Percentiles rank a stretch among this genome's conserved stretches.
Conservation (phyloP, 495 filamentous ascomycete genomes). For the Paragyromitra xinjiangensis region DNA sequence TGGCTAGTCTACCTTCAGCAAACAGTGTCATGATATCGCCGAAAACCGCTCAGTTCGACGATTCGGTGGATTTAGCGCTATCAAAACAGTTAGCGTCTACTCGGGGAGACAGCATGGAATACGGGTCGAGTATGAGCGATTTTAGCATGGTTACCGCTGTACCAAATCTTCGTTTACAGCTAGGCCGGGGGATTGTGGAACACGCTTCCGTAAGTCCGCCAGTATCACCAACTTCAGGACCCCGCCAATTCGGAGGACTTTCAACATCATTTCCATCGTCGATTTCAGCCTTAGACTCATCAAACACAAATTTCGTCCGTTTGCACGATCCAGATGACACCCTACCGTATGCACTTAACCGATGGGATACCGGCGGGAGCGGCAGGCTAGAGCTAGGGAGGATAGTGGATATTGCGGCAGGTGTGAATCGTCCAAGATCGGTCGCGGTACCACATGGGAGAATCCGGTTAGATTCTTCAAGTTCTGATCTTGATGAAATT, state of each 20-base stretch:
- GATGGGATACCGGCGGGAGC: slow-evolving; percentile 41
- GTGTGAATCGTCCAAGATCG: slow-evolving; percentile 14
- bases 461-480: not conserved
- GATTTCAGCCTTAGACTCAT: not conserved
- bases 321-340: slow-evolving; percentile 28
- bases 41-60: slow-evolving; percentile 21
- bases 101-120: not conserved
- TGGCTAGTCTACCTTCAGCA: slow-evolving; percentile 40
- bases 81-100: slow-evolving; percentile 24
- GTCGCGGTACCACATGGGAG: slow-evolving; percentile 4
- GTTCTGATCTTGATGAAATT: slow-evolving; percentile 9
- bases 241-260: not conserved
- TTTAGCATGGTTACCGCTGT: slow-evolving; percentile 37
- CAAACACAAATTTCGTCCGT: slow-evolving; percentile 6
- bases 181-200: slow-evolving; percentile 42
- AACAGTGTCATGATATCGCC: slow-evolving; percentile 1
- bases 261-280: not conserved
- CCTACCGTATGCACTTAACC: slow-evolving; percentile 9
- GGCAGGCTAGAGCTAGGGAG: slow-evolving; percentile 27
- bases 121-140: not conserved
- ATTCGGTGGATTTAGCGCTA: slow-evolving; percentile 32
- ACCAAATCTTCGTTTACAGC: slow-evolving; percentile 39
- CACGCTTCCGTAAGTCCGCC: slow-evolving; percentile 11
- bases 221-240: not conserved
- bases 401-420: slow-evolving; percentile 30